Evolutionary conservation across 768 basidiomycete species (phyloP), one percentile per base, ranked within the genome.

Genomic region (Dentipellis fragilis): DNA sequence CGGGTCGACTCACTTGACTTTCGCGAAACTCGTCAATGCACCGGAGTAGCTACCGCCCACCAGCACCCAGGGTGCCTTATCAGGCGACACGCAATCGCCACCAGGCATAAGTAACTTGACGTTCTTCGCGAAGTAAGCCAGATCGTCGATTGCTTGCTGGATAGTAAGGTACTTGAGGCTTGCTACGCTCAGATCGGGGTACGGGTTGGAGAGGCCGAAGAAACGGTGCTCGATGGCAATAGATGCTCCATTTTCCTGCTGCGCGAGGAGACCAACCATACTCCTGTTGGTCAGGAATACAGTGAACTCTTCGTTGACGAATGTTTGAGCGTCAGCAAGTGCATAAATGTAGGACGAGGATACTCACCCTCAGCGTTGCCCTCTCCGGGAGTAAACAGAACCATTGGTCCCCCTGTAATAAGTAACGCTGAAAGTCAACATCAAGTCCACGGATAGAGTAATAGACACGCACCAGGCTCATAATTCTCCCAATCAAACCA

Each of bases 151-250:
- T 10, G 85, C 83, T 68, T 89, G 87, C 64, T 86, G 81, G 48
- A 89, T 76, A 1, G 84, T 87, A 64, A 83, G 83, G 11, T 80
- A 60, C 48, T 69, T 68, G 88, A n/a, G n/a, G n/a, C n/a, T n/a
- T n/a, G n/a, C n/a, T n/a, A n/a, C n/a, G n/a, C n/a, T n/a, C n/a
- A n/a, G 75, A 64, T 87, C 74, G n/a, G 76, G 70, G 50, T 74
- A 76, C 3, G 87, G 87, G 64, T 87, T 89, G 55, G 85, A 88
- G n/a, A 78, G 68, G 12, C 87, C 87, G 58, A 81, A 88, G 73
- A 83, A 89, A 21, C 87, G 76, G 63, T 89, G 87, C 62, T 89
- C 86, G 22, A 87, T 57, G 34, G 87, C 70, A 58, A 88, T 71
- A 6, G 79, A 75, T n/a, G 80, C 80, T 17, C 81, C 86, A 38